Evolutionary conservation across 192 early-diverging fungal genomes (phyloP).

Genomic region (Linnemannia elongata): DNA sequence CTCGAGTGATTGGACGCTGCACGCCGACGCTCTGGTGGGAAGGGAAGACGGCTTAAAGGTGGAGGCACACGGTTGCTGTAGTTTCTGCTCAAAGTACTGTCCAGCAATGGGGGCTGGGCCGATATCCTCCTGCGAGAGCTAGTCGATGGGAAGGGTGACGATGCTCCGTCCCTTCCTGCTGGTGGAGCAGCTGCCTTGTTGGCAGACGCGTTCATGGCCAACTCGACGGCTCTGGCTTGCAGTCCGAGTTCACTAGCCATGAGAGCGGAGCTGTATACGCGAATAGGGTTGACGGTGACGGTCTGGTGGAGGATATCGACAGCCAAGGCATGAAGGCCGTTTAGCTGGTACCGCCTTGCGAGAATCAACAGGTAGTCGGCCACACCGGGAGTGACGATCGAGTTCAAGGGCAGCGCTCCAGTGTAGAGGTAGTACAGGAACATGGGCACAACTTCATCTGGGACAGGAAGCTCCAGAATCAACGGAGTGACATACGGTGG

Average conservation of each 20-base stretch:
- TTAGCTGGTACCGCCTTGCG: constrained; percentile 40
- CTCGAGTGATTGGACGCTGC: constrained; percentile 25
- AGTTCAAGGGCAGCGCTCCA: constrained; percentile 23
- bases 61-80: constrained; percentile 41
- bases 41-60: constrained; percentile 29
- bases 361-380: constrained; percentile 50
- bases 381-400: constrained; percentile 20
- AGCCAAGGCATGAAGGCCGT: constrained; percentile 44
- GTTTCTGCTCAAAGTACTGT: constrained; percentile 29
- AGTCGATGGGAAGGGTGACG: not conserved
- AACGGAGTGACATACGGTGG: constrained; percentile 51
- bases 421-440: constrained; percentile 55
- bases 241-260: constrained; percentile 51
- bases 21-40: constrained; percentile 32
- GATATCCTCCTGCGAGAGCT: constrained; percentile 1
- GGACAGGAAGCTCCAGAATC: constrained; percentile 43
- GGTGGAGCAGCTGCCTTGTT: not conserved
- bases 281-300: constrained; percentile 29
- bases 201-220: constrained; percentile 32
- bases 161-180: not conserved
- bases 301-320: constrained; percentile 37
- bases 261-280: constrained; percentile 38
- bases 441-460: constrained; percentile 38
- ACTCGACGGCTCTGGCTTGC: constrained; percentile 47
- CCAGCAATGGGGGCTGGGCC: constrained; percentile 2